phyloP scores from a whole-genome alignment of 257 asterid species.

The Solanum chmielewskii region DNA sequence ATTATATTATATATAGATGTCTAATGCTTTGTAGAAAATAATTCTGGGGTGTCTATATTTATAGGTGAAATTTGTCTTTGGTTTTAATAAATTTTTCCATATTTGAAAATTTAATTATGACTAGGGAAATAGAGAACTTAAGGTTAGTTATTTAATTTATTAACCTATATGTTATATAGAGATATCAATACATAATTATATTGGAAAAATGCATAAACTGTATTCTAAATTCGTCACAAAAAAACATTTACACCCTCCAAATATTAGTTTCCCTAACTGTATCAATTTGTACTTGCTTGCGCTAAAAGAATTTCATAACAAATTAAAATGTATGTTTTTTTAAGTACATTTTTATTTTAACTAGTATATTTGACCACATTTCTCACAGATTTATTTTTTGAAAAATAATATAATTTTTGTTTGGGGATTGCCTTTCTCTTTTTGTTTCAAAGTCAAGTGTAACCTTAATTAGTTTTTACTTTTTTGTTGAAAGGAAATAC shows the following conservation, averaged over 20 bases:
- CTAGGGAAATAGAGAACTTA: background rate
- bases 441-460: too few species aligned
- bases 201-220: background rate
- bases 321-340: background rate
- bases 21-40: background rate
- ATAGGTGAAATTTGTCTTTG: background rate
- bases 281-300: too few species aligned
- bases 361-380: background rate
- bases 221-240: background rate
- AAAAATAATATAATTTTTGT: too few species aligned
- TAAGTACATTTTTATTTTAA: too few species aligned
- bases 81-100: background rate
- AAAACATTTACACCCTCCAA: background rate
- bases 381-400: background rate
- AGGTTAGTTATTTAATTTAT: background rate
- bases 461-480: background rate
- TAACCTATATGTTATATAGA: background rate
- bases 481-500: too few species aligned
- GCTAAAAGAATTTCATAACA: background rate
- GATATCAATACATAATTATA: background rate
- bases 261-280: background rate
- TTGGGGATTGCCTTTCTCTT: background rate
- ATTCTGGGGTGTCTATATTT: background rate
- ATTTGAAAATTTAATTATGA: background rate
- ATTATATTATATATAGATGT: background rate